A percentile compares a stretch with the other conserved stretches of the same genome.
These are phyloP conservation scores for Beauveria caledonica DNA, from an alignment of 2,329 filamentous ascomycete genomes.

Conservation along the genomic window DNA sequence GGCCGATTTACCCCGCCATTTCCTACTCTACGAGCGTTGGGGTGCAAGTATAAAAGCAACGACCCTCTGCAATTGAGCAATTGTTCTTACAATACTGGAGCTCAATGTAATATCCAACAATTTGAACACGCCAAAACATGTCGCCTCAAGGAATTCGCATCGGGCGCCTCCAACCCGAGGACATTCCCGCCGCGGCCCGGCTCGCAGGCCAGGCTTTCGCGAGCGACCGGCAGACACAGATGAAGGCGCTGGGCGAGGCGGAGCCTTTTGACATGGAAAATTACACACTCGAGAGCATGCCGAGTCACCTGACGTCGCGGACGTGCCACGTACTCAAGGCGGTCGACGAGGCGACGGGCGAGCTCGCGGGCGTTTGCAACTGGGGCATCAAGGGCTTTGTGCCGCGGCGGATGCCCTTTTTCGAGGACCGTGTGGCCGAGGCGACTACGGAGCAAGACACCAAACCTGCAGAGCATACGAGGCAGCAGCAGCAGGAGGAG, in stretches of 20 bases:
- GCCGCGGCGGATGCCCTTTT: constrained; percentile 17
- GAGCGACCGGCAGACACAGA: constrained; percentile 27
- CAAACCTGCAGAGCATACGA: neutral
- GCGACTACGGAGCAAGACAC: neutral
- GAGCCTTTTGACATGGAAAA: constrained; percentile 22
- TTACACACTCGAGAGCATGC: constrained; percentile 19
- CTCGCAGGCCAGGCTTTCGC: constrained; percentile 23
- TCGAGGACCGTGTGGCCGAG: constrained; percentile 9
- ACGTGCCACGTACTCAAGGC: constrained; percentile 24
- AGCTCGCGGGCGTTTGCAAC: constrained; percentile 22
- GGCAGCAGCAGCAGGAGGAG: neutral
- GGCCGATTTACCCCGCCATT: neutral
- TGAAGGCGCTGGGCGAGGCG: constrained; percentile 24
- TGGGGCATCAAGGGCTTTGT: constrained; percentile 26
- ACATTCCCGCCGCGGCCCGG: constrained; percentile 22
- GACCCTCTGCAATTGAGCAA: neutral
- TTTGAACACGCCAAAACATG: constrained; percentile 11
- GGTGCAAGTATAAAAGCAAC: neutral
- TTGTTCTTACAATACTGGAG: no score
- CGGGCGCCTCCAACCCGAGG: constrained; percentile 17
- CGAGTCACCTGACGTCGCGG: constrained; percentile 17
- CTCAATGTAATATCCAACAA: neutral
- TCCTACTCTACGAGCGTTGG: neutral
- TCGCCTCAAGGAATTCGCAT: constrained; percentile 16
- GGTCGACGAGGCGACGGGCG: constrained; percentile 21